Evolutionary conservation across 768 basidiomycete genomes (phyloP), one percentile per base, ranked within the genome.

Genomic region (Collybiopsis confluens): DNA sequence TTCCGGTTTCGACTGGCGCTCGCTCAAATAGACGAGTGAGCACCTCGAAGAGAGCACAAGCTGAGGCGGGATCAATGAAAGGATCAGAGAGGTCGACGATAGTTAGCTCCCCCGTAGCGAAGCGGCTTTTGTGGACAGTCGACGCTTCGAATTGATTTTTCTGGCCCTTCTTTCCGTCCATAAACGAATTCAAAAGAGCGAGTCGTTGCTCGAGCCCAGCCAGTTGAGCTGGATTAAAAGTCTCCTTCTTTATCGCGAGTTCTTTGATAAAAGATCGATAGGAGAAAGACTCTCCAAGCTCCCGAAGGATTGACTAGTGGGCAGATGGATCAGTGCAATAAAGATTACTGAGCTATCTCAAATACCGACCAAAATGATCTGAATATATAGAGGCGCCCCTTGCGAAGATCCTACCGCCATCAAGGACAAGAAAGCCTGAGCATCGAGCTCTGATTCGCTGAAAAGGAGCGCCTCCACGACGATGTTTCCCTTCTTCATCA

Each of bases 81-180:
- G 88, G 85, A 53, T 88, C 88, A 0, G 88, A 86, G 0, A 88
- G 69, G 56, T 89, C 88, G 3, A 88, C 63, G 11, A 90, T 83
- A 0, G 85, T 87, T 4, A 90, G 56, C 54, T 81, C 78, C 0
- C 86, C 86, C 1, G 74, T 58, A 0, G 61, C 67, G 58, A 88
- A 89, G 0, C 83, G 77, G 27, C 59, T 13, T 53, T 10, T 36
- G 20, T 13, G 47, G 11, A 24, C 47, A 55, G 48, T 20, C 15
- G 42, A 35, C 38, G 37, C 61, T 46, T 36, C 41, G 20, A 26
- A 47, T 35, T 0, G 18, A 6, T 45, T 21, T 21, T 51, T 56
- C 27, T 47, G 50, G 15, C 54, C 67, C 42, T 59, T 64, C 7
- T 48, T 54, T 6, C 37, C 45, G 20, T 77, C 76, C 49, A 86